Evolutionary conservation across 2,329 filamentous ascomycete species (phyloP).

Genomic region (Trichoderma sp.): DNA sequence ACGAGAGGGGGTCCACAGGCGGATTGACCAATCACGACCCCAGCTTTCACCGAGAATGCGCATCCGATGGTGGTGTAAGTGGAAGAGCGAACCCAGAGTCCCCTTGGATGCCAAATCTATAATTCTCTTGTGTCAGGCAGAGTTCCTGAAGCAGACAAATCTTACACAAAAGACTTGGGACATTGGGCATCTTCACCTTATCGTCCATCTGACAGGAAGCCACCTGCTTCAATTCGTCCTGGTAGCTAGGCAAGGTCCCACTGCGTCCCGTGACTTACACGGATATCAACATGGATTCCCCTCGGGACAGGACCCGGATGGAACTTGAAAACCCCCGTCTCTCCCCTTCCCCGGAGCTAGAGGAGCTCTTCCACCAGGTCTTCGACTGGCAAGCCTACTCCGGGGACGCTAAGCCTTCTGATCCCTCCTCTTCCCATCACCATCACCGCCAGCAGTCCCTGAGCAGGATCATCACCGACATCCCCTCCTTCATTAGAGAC

Average conservation of each 20-base stretch:
- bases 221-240: slow-evolving; percentile 44
- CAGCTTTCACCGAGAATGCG: slow-evolving; percentile 39
- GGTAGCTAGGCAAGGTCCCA: slow-evolving; percentile 46
- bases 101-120: slow-evolving; percentile 45
- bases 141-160: slow-evolving; percentile 44
- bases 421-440: slow-evolving; percentile 36
- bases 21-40: slow-evolving; percentile 38
- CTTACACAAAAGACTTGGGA: slow-evolving; percentile 45
- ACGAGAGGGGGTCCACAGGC: slow-evolving; percentile 30
- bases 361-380: slow-evolving; percentile 41
- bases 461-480: slow-evolving; percentile 42
- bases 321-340: slow-evolving; percentile 43
- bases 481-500: slow-evolving; percentile 41
- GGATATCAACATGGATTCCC: slow-evolving; percentile 45
- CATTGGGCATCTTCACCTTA: slow-evolving; percentile 47
- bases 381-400: slow-evolving; percentile 46
- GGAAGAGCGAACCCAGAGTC: slow-evolving; percentile 38
- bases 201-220: slow-evolving; percentile 43
- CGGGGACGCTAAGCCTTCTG: slow-evolving; percentile 38
- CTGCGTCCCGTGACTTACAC: slow-evolving; percentile 48
- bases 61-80: slow-evolving; percentile 46
- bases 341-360: slow-evolving; percentile 44
- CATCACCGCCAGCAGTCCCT: slow-evolving; percentile 38
- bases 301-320: slow-evolving; percentile 42
- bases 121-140: slow-evolving; percentile 45